Percentiles rank a stretch among this genome's conserved stretches.
phyloP scores from a whole-genome alignment of 2,329 filamentous ascomycete genomes.

The Leptographium lundbergii region DNA sequence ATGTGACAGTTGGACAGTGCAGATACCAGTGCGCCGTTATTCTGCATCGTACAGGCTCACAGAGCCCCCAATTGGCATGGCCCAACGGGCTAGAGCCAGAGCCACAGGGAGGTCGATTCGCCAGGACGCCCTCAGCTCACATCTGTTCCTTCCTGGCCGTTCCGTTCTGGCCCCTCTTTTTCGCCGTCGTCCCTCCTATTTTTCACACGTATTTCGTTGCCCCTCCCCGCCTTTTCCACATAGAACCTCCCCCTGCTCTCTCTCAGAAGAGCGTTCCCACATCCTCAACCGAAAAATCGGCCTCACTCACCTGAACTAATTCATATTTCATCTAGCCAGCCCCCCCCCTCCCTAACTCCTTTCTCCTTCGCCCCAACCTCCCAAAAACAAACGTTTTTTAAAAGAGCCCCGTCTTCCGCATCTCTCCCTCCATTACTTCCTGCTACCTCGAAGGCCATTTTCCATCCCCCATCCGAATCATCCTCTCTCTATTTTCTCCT shows the following conservation, averaged over 20 bases:
- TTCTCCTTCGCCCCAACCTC: slow-evolving; percentile 10
- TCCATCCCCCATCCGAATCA: not conserved
- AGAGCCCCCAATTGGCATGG: not conserved
- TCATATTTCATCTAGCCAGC: slow-evolving; percentile 6
- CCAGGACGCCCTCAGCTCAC: not conserved
- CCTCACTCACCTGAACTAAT: slow-evolving; percentile 8
- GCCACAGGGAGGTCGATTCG: not conserved
- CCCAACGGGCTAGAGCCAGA: not conserved
- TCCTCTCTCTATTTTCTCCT: slow-evolving; percentile 13
- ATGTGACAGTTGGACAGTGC: no score
- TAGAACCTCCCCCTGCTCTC: not conserved
- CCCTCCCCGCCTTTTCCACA: not conserved
- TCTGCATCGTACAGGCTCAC: not conserved
- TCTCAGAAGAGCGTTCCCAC: slow-evolving; percentile 1
- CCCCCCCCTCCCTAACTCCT: slow-evolving; percentile 1
- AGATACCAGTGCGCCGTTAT: no score
- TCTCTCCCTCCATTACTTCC: not conserved
- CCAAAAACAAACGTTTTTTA: slow-evolving; percentile 4
- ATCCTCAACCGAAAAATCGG: slow-evolving; percentile 9
- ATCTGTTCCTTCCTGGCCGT: slow-evolving; percentile 2
- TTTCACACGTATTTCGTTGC: not conserved
- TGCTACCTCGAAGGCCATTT: not conserved
- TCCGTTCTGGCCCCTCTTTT: slow-evolving; percentile 2
- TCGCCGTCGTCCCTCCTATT: not conserved
- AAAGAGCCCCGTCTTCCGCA: not conserved